These are phyloP conservation scores for Cardamine chenopodiifolia DNA, from an alignment of 345 rosid species.

Conservation along the genomic window DNA sequence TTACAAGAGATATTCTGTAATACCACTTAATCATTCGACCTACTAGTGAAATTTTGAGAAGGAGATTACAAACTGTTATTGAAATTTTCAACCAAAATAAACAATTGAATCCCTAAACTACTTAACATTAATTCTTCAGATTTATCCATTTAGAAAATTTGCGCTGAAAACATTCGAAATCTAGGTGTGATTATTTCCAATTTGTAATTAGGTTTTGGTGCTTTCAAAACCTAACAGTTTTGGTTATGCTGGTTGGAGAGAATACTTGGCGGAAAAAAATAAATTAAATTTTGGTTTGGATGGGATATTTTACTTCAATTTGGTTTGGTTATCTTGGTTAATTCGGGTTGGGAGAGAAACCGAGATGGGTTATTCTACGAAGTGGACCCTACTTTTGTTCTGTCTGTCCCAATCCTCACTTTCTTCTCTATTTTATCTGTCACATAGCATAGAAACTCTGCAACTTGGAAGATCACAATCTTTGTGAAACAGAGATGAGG, in stretches of 20 bases:
- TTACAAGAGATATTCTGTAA: conserved; percentile 5
- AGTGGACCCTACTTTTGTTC: conserved; percentile 19
- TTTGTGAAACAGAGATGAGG: conserved; percentile 47
- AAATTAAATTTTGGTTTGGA: too few relatives aligned
- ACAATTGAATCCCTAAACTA: too few relatives aligned
- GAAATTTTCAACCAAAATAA: too few relatives aligned
- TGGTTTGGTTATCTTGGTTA: not conserved
- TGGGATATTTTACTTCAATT: not conserved
- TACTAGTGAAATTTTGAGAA: conserved; percentile 17
- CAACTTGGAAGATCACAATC: conserved; percentile 5
- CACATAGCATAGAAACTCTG: conserved; percentile 1
- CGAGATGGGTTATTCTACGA: conserved; percentile 15
- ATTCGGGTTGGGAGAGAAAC: not conserved
- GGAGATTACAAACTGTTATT: too few relatives aligned
- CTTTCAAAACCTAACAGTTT: too few relatives aligned
- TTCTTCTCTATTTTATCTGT: conserved; percentile 22
- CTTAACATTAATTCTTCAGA: too few relatives aligned
- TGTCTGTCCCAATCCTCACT: conserved; percentile 17
- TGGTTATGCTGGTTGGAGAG: too few relatives aligned
- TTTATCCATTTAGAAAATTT: too few relatives aligned
- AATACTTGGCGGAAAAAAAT: too few relatives aligned
- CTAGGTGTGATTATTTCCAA: too few relatives aligned
- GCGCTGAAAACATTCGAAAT: too few relatives aligned
- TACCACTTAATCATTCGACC: not conserved
- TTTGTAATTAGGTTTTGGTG: too few relatives aligned